These are phyloP conservation scores for Venturia oleaginea DNA, from an alignment of 2,329 filamentous ascomycete species.

Conservation along the genomic window DNA sequence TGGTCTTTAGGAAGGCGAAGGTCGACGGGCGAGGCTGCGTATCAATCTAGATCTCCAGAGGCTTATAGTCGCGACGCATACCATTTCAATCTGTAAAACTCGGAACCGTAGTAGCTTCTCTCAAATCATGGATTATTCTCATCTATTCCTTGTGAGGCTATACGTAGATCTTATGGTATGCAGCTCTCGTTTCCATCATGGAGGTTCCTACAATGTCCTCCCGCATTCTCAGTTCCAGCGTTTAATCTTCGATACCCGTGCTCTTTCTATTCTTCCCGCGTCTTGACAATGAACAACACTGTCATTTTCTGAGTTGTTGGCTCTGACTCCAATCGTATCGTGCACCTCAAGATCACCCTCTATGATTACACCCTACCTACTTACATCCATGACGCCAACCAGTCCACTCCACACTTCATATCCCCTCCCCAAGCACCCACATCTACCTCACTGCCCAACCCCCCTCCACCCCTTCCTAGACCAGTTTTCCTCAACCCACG, in stretches of 20 bases:
- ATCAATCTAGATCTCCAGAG: too few species aligned
- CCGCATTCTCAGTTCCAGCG: background rate
- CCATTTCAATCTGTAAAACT: too few species aligned
- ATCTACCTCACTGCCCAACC: background rate
- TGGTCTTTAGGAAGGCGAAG: too few species aligned
- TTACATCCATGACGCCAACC: background rate
- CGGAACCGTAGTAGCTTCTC: too few species aligned
- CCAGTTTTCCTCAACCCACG: constrained; percentile 38
- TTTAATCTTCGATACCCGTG: background rate
- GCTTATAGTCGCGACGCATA: too few species aligned
- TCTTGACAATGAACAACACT: background rate
- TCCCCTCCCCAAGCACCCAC: background rate
- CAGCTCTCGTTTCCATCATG: too few species aligned
- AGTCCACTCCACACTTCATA: background rate
- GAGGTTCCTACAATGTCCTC: too few species aligned
- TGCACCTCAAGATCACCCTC: background rate
- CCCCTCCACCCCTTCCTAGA: background rate
- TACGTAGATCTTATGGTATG: too few species aligned
- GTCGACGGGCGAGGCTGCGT: too few species aligned
- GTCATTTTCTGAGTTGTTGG: too few species aligned
- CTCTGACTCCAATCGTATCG: background rate
- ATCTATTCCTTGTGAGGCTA: too few species aligned
- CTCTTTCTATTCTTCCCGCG: background rate
- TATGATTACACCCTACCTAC: background rate
- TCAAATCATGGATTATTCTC: too few species aligned